A percentile compares a stretch with the other conserved stretches of the same genome.
phyloP scores from a whole-genome alignment of 305 asterid species.

The Rubia balearica region DNA sequence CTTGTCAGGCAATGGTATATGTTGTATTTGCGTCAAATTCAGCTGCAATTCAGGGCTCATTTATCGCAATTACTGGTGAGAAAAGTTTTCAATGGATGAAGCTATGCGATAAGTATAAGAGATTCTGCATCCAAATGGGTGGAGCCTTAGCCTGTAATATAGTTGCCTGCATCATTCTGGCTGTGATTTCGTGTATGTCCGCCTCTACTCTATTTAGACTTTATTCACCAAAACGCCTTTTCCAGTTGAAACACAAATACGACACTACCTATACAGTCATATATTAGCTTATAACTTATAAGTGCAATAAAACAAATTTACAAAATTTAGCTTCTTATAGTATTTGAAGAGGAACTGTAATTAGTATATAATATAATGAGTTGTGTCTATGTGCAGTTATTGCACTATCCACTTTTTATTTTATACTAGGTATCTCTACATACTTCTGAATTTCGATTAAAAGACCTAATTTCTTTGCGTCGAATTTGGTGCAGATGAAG shows the following conservation, averaged over 20 bases:
- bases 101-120: constrained; percentile 43
- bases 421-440: too few species aligned
- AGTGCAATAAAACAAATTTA: too few species aligned
- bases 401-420: too few species aligned
- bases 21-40: constrained; percentile 39
- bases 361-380: not conserved
- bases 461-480: too few species aligned
- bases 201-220: constrained; percentile 47
- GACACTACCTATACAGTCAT: not conserved
- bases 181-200: constrained; percentile 37
- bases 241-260: constrained; percentile 30
- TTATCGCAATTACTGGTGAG: constrained; percentile 47
- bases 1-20: too few species aligned
- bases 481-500: too few species aligned
- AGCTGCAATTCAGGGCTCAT: constrained; percentile 47
- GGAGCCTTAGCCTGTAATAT: constrained; percentile 38
- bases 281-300: not conserved
- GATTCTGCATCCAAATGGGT: constrained; percentile 60
- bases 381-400: too few species aligned
- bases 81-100: constrained; percentile 60
- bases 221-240: constrained; percentile 51
- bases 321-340: not conserved
- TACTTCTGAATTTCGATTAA: too few species aligned
- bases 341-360: not conserved
- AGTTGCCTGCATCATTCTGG: constrained; percentile 36